Base-by-base conservation (phyloP, 768 basidiomycete species). In the Mycena venus region DNA sequence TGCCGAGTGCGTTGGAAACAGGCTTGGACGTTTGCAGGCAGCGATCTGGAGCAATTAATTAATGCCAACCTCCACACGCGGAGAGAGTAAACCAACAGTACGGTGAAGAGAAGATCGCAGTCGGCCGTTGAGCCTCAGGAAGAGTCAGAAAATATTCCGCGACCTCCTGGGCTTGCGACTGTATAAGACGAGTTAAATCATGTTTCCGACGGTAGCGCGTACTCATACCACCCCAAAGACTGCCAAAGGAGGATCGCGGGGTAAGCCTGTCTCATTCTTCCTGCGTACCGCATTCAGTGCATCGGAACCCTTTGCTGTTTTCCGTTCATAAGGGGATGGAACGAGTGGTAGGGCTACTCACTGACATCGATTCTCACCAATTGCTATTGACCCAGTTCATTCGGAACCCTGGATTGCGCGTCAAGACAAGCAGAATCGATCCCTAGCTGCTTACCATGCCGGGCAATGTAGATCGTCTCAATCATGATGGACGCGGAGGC, bases 1-100 rank as follows among this genome's bases (percentile, higher is more conserved):
- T 73, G 17, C 86, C 84, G 23, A 96, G 86, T 0, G 90, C 89
- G 44, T 84, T 80, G 19, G 96, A 90, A 3, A 88, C 83, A 2
- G 96, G 95, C 36, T 88, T 85, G 1, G 92, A 84, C 0, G 96
- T 97, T 80, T 97, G 95, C 27, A 96, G 85, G 81, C 96, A 96
- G n/a, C 96, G 93, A 84, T 96, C 95, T 96, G 76, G 40, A 38
- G 29, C 6, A 55, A n/a, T n/a, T n/a, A 29, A 73, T 14, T 40
- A 61, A 25, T 25, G 15, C 36, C 55, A 51, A 47, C 36, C 19
- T 62, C 23, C 38, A 40, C 62, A 21, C 25, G 66, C 56, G 62
- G n/a, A 7, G 25, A 34, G 34, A 44, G 58, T 29, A 27, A 27
- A 80, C 83, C 79, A 84, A 95, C 95, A 96, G 79, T 94, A 96